These are phyloP conservation scores for Lunularia cruciata DNA, from an alignment of 225 moss, liverwort and hornwort species.

Conservation along the genomic window DNA sequence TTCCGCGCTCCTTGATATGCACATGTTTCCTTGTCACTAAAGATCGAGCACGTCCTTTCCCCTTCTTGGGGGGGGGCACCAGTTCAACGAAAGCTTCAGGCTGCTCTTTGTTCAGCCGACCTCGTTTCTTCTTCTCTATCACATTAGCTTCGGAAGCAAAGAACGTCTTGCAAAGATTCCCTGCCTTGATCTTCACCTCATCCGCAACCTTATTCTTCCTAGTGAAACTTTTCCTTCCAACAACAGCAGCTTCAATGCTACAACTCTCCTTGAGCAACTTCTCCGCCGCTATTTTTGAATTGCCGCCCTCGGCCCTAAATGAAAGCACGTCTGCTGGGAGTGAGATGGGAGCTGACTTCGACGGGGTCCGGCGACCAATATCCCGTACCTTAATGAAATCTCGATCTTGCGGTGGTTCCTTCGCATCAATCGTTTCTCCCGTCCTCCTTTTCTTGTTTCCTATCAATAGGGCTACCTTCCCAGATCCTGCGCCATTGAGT, in stretches of 20 bases:
- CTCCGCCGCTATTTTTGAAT: not conserved
- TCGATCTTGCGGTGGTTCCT: not conserved
- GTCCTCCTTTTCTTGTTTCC: not conserved
- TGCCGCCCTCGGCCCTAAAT: not conserved
- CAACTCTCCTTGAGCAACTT: not conserved
- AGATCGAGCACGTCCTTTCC: not conserved
- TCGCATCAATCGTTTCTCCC: not conserved
- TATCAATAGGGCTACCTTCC: not conserved
- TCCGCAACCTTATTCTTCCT: slow-evolving; percentile 1
- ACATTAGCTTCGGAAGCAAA: not conserved
- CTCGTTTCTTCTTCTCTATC: not conserved
- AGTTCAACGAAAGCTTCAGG: not conserved
- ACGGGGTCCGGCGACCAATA: too few species aligned
- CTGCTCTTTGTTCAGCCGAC: slow-evolving; percentile 9
- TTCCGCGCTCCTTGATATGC: not conserved
- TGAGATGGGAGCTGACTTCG: not conserved
- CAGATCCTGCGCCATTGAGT: not conserved
- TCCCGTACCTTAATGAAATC: too few species aligned
- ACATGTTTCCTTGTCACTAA: not conserved
- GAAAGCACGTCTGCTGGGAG: not conserved
- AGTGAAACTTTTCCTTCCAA: not conserved
- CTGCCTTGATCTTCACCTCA: not conserved
- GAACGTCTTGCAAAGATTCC: not conserved
- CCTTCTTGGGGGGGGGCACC: not conserved
- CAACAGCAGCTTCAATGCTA: not conserved